Evolutionary conservation across 352 stramenopile genomes (phyloP), one percentile per base, ranked within the genome.

Genomic region (Blastocystis sp.): DNA sequence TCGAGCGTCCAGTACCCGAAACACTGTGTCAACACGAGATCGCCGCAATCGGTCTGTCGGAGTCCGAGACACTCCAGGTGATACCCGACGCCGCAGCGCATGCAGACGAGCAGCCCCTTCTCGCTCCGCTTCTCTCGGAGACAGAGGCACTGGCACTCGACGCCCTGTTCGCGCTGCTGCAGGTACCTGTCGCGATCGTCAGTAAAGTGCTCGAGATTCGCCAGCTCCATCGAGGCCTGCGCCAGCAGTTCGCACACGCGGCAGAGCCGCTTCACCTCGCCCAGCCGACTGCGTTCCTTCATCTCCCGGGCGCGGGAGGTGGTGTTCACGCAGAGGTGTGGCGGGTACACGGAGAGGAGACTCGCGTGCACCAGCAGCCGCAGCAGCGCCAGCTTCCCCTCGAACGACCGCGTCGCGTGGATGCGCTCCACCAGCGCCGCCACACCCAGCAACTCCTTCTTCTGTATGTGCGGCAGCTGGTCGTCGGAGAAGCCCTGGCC

Each of bases 1-100:
- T 64, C 48, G n/a, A 81, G 42, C 40, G 27, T 49, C 69, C 69
- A 81, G 27, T 81, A 81, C 34, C 69, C 69, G 6, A 42, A 81
- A 16, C 48, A 29, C 69, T 81, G 61, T 29, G 69, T 81, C 9
- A 63, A 51, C 8, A 81, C 14, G 3, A 81, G n/a, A 32, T 81
- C 69, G 7, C 6, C 9, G 42, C 56, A 81, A 27, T 32, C 29
- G 11, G 69, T 81, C 27, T 53, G 18, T 44, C 40, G 29, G 2
- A 81, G 44, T 4, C 48, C 69, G 0, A 81, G 36, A 49, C 69
- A 81, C 32, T 61, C 49, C 14, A 21, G n/a, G 40, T 81, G 69
- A n/a, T 81, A 81, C 16, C 69, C 46, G 3, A 81, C 48, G 21
- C 48, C 40, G 27, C 69, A 81, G 24, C 14, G 14, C 29, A 40